phyloP scores from a whole-genome alignment of 2,329 filamentous ascomycete species.

The Pleoardoris graminearum region DNA sequence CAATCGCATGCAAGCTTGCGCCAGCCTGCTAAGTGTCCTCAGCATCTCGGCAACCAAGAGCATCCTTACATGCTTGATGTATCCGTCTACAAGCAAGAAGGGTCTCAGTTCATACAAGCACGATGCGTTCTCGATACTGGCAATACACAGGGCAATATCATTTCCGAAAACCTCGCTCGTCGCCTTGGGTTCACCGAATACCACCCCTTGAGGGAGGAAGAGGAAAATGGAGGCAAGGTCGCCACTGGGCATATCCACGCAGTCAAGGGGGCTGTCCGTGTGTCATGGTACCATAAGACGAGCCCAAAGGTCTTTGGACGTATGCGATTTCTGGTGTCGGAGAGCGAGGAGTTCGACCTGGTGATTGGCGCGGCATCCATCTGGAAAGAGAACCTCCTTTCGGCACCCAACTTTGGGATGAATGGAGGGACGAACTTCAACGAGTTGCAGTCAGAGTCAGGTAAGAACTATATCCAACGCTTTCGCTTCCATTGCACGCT shows the following conservation, averaged over 20 bases:
- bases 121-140: constrained; percentile 10
- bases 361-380: background rate
- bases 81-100: background rate
- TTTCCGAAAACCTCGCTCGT: constrained; percentile 1
- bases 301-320: background rate
- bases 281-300: constrained; percentile 10
- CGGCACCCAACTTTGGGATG: background rate
- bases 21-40: too few species aligned
- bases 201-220: background rate
- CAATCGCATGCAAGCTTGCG: too few species aligned
- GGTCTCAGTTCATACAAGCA: background rate
- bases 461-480: too few species aligned
- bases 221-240: constrained; percentile 1
- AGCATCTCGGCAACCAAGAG: constrained; percentile 2
- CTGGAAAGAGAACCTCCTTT: background rate
- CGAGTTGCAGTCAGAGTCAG: too few species aligned
- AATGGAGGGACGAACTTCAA: too few species aligned
- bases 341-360: background rate
- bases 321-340: constrained; percentile 1
- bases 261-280: background rate
- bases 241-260: background rate
- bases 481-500: too few species aligned
- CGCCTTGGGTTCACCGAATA: constrained; percentile 3
- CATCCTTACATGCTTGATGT: constrained; percentile 4
- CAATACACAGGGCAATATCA: constrained; percentile 8